phyloP scores from a whole-genome alignment of 257 asterid species.

The Gynochthodes officinalis region DNA sequence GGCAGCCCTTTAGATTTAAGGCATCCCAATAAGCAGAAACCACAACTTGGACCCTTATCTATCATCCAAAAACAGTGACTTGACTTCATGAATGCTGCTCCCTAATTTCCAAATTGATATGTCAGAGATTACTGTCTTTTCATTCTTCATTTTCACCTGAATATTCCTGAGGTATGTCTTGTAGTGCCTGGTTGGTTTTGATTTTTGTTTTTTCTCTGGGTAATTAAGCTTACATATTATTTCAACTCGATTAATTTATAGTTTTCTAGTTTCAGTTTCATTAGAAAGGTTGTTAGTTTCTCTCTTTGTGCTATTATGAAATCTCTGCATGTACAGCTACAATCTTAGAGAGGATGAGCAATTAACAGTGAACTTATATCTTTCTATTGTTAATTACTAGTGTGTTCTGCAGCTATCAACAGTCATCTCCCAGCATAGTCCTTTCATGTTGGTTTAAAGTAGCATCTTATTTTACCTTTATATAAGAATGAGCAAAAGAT shows the following conservation, averaged over 20 bases:
- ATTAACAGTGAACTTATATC: background rate
- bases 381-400: background rate
- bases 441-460: too few species aligned
- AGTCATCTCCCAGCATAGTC: too few species aligned
- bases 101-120: constrained; percentile 16
- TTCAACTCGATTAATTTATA: too few species aligned
- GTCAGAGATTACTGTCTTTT: background rate
- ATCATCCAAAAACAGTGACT: constrained; percentile 26
- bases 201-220: background rate
- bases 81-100: constrained; percentile 26
- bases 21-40: constrained; percentile 8
- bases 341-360: background rate
- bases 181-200: background rate
- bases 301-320: background rate
- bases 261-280: background rate
- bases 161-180: constrained; percentile 1
- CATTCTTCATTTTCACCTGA: background rate
- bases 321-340: background rate
- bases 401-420: background rate
- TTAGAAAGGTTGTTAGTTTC: background rate
- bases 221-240: background rate
- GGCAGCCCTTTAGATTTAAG: constrained; percentile 31
- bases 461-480: too few species aligned
- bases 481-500: too few species aligned
- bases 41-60: constrained; percentile 31